A percentile compares a stretch with the other conserved stretches of the same genome.
Evolutionary conservation across 306 rosid species (phyloP).

Genomic region (Quercus berberidifolia): DNA sequence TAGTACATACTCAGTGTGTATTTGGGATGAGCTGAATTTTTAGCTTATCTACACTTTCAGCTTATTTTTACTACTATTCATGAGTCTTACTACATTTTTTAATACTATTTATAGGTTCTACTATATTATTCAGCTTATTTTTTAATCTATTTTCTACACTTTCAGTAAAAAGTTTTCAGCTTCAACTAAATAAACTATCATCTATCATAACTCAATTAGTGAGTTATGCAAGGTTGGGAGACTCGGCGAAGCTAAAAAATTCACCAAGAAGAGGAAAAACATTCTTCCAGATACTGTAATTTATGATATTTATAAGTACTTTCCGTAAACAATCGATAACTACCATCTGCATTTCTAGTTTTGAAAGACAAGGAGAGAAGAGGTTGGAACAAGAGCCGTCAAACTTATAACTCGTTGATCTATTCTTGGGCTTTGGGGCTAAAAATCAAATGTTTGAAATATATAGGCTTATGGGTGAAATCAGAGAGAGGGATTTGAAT

Average conservation of each 20-base stretch:
- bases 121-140: no score
- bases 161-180: no score
- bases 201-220: slow-evolving; percentile 28
- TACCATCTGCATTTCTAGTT: slow-evolving; percentile 86
- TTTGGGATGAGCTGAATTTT: no score
- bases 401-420: slow-evolving; percentile 81
- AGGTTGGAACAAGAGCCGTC: slow-evolving; percentile 83
- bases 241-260: slow-evolving; percentile 81
- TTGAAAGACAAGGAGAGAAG: slow-evolving; percentile 93
- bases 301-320: slow-evolving; percentile 55
- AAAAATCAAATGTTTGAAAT: slow-evolving; percentile 80
- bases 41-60: no score
- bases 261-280: slow-evolving; percentile 71
- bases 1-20: slow-evolving; percentile 48
- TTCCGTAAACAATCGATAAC: slow-evolving; percentile 74
- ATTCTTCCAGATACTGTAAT: slow-evolving; percentile 67
- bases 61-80: no score
- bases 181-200: no score
- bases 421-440: slow-evolving; percentile 51
- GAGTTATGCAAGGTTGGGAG: slow-evolving; percentile 80
- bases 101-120: no score
- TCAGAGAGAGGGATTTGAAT: slow-evolving; percentile 43
- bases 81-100: no score
- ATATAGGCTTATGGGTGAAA: slow-evolving; percentile 86
- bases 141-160: no score